These are phyloP conservation scores for Yarrowia osloensis DNA, from an alignment of 805 yeast species.

Conservation along the genomic window DNA sequence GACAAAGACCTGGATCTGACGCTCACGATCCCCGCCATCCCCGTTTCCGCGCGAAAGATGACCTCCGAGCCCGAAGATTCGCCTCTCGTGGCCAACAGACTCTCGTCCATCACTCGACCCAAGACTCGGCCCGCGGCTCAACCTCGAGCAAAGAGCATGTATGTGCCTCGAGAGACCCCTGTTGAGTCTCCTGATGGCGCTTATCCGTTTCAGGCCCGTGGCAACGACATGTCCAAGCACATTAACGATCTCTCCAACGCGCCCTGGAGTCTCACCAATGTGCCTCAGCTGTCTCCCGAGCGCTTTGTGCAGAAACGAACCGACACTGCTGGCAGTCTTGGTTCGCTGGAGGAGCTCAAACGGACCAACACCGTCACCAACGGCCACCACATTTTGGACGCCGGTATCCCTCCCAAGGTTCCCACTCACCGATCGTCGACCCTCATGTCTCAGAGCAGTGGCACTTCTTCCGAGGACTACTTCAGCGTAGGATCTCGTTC, in stretches of 20 bases:
- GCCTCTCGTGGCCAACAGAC: conserved; percentile 18
- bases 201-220: conserved; percentile 11
- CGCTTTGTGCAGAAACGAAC: not conserved
- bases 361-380: conserved; percentile 17
- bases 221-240: conserved; percentile 5
- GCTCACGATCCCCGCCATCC: conserved; percentile 13
- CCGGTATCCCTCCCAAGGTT: conserved; percentile 39
- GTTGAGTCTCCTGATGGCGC: not conserved
- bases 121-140: not conserved
- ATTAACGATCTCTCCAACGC: conserved; percentile 3
- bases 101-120: conserved; percentile 2
- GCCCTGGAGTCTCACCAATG: not conserved
- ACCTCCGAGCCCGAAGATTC: conserved; percentile 21
- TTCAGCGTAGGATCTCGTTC: conserved; percentile 1
- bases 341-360: conserved; percentile 3
- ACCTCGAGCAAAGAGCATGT: conserved; percentile 25
- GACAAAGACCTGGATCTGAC: not conserved
- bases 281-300: conserved; percentile 11
- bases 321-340: conserved; percentile 14
- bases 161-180: conserved; percentile 1
- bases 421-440: conserved; percentile 35
- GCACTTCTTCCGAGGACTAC: conserved; percentile 10
- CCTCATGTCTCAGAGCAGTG: conserved; percentile 10
- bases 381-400: conserved; percentile 32
- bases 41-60: conserved; percentile 12